These are phyloP conservation scores for Fusarium nygamai DNA, from an alignment of 2,329 filamentous ascomycete species.

Conservation along the genomic window DNA sequence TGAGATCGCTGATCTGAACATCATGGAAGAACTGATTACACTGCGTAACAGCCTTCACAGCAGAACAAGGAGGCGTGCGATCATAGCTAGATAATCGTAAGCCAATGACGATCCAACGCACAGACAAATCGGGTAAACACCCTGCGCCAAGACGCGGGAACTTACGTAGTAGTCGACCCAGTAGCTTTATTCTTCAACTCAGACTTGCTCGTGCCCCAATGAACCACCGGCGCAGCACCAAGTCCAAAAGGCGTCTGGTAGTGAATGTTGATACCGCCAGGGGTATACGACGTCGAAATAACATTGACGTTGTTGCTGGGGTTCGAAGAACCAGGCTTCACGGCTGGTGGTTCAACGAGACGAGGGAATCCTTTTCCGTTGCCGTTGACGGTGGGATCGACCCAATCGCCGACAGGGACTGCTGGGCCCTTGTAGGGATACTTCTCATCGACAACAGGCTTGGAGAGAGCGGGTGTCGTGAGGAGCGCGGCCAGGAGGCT, in stretches of 20 bases:
- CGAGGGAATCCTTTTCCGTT: not conserved
- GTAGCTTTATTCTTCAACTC: not conserved
- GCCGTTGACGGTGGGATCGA: not conserved
- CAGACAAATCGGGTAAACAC: not conserved
- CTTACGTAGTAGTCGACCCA: not conserved
- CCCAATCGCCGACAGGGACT: conserved; percentile 5
- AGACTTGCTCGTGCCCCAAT: not conserved
- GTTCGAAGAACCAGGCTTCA: not conserved
- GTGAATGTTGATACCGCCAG: not conserved
- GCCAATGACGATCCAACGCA: not conserved
- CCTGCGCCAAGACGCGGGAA: not conserved
- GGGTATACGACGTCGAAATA: not conserved
- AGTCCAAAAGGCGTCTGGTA: not conserved
- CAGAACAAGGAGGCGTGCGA: not conserved
- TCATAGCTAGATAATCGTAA: not conserved
- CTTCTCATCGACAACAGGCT: not conserved
- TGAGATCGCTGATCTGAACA: not conserved
- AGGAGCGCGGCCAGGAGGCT: not conserved
- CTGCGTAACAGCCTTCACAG: not conserved
- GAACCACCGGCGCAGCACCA: not conserved
- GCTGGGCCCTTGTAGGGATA: not conserved
- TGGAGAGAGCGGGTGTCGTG: not conserved
- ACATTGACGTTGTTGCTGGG: conserved; percentile 5
- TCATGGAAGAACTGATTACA: conserved; percentile 8
- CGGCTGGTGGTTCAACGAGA: not conserved